phyloP scores from a whole-genome alignment of 441 rosid species.

The Theobroma grandiflorum region DNA sequence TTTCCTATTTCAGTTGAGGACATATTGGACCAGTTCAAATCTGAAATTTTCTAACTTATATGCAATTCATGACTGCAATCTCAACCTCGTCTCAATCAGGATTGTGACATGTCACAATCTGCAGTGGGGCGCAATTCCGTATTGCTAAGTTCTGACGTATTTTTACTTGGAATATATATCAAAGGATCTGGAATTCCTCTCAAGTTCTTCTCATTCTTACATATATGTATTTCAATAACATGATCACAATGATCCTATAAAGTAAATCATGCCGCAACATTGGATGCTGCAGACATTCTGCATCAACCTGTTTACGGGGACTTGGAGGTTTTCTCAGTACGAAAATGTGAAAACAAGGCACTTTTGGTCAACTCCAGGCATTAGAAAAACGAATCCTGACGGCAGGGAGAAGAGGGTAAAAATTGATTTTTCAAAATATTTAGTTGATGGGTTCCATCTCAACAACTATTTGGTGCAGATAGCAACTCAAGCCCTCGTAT shows the following conservation, averaged over 20 bases:
- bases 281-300: neutral
- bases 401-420: neutral
- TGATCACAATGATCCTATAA: neutral
- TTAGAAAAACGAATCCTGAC: neutral
- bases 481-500: slow-evolving; percentile 25
- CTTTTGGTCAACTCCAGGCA: slow-evolving; percentile 21
- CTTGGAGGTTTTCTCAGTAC: neutral
- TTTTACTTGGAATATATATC: neutral
- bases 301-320: neutral
- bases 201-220: neutral
- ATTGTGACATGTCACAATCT: neutral
- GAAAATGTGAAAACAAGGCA: neutral
- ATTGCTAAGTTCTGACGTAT: neutral
- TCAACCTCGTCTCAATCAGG: neutral
- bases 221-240: neutral
- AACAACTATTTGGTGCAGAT: slow-evolving; percentile 65
- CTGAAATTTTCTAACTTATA: no score
- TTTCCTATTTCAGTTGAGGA: neutral
- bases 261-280: neutral
- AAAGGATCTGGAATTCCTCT: neutral
- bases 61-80: neutral
- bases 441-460: slow-evolving; percentile 57
- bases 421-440: slow-evolving; percentile 19
- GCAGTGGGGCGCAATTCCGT: neutral
- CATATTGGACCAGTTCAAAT: neutral